Percentiles rank a stretch among this genome's conserved stretches.
Conservation (phyloP, 139 green algal genomes). For the Microglena sp. region DNA sequence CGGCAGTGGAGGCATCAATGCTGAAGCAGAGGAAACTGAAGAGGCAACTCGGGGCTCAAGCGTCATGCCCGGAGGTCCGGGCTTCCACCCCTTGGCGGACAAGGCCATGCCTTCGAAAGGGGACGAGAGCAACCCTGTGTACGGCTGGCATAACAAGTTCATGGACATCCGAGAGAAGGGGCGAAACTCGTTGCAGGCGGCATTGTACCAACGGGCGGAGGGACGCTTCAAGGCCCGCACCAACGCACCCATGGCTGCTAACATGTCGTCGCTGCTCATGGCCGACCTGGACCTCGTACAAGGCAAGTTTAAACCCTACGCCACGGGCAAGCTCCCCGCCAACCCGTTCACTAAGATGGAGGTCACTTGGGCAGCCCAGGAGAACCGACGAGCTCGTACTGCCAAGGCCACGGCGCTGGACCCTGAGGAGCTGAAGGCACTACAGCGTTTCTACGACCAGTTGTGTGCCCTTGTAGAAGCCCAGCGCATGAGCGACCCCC, state of each 20-base stretch:
- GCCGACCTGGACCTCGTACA: conserved; percentile 11
- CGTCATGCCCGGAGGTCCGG: background rate
- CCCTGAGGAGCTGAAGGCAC: conserved; percentile 28
- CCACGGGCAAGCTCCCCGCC: background rate
- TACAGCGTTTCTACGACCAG: conserved; percentile 53
- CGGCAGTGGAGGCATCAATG: too few relatives aligned
- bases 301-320: conserved; percentile 13
- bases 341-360: conserved; percentile 26
- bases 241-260: conserved; percentile 14
- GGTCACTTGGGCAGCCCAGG: conserved; percentile 9
- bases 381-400: conserved; percentile 7
- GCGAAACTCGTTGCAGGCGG: conserved; percentile 17
- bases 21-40: too few relatives aligned
- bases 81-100: conserved; percentile 14
- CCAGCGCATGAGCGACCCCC: conserved; percentile 44
- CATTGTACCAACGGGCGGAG: conserved; percentile 18
- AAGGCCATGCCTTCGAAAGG: conserved; percentile 13
- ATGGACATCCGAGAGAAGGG: conserved; percentile 24
- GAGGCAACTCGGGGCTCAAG: too few relatives aligned
- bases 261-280: conserved; percentile 19
- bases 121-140: conserved; percentile 35
- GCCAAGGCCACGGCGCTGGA: conserved; percentile 14
- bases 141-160: conserved; percentile 42
- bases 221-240: conserved; percentile 26
- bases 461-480: conserved; percentile 46